phyloP scores from a whole-genome alignment of 1,284 basidiomycete genomes.

The Xerocomus nothofagi region DNA sequence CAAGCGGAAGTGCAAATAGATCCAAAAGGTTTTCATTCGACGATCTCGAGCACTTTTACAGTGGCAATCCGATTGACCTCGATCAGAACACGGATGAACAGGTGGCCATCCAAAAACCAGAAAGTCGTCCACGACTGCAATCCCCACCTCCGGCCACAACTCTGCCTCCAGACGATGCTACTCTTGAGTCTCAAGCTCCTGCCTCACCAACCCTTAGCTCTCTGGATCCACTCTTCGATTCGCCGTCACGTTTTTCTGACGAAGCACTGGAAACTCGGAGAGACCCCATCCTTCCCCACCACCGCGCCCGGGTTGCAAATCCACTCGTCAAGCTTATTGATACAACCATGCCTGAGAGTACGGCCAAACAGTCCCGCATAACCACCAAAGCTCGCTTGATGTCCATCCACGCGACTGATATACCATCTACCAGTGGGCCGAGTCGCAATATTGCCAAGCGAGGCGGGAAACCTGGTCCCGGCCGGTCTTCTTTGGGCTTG shows the following conservation, averaged over 20 bases:
- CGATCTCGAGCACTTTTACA: constrained; percentile 34
- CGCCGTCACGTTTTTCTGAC: constrained; percentile 15
- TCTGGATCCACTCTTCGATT: constrained; percentile 35
- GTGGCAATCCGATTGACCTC: constrained; percentile 33
- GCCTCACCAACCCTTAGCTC: constrained; percentile 16
- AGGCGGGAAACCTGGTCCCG: constrained; percentile 46
- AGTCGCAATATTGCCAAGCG: constrained; percentile 12
- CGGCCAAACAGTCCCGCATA: constrained; percentile 39
- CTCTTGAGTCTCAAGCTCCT: constrained; percentile 5
- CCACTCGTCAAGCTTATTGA: constrained; percentile 55
- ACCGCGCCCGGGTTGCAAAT: constrained; percentile 48
- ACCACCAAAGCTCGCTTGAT: constrained; percentile 47
- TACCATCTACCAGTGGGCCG: constrained; percentile 13
- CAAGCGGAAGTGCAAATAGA: constrained; percentile 1
- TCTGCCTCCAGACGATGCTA: background rate
- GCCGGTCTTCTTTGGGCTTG: constrained; percentile 43
- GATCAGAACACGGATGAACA: constrained; percentile 27
- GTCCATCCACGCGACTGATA: constrained; percentile 11
- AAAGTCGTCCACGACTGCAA: constrained; percentile 1
- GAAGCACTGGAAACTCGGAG: constrained; percentile 6
- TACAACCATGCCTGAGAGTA: constrained; percentile 28
- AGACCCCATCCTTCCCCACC: constrained; percentile 35
- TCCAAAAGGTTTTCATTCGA: constrained; percentile 21
- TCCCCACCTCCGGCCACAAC: background rate
- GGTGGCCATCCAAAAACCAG: background rate